Conservation (phyloP, 75 land plant genomes). For the Sequoia sempervirens region DNA sequence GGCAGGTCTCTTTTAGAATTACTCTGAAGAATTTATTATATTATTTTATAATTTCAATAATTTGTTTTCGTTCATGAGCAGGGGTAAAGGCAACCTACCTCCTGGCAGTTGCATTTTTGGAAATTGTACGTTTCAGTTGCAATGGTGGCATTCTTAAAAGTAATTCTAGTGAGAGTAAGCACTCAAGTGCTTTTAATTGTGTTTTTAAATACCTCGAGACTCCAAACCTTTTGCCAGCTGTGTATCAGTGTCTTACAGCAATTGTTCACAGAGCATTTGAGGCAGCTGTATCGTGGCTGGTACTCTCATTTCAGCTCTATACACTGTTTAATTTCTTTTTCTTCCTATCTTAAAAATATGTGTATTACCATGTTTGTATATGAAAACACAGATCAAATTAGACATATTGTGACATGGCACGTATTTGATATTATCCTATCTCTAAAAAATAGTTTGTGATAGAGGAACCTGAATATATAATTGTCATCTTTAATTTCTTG, state of each 20-base stretch:
- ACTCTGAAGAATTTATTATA: neutral
- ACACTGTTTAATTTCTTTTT: neutral
- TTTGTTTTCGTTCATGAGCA: conserved; percentile 18
- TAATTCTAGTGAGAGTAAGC: conserved; percentile 19
- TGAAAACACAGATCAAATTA: neutral
- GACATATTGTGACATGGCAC: neutral
- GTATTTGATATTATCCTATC: neutral
- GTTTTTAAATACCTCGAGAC: conserved; percentile 83
- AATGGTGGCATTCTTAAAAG: conserved; percentile 83
- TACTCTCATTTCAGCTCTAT: conserved; percentile 17
- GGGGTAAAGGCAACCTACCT: conserved; percentile 98
- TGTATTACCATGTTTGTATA: neutral
- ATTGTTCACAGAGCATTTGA: conserved; percentile 86
- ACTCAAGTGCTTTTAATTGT: conserved; percentile 76
- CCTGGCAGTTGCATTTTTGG: conserved; percentile 87
- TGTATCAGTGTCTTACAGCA: conserved; percentile 84
- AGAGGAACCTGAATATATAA: neutral
- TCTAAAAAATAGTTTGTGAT: neutral
- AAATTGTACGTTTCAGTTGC: conserved; percentile 81
- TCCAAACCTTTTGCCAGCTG: conserved; percentile 75
- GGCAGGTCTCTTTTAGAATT: neutral
- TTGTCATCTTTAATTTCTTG: neutral
- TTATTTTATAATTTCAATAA: neutral
- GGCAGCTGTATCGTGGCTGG: conserved; percentile 88
- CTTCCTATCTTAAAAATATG: neutral